Evolutionary conservation across 768 basidiomycete genomes (phyloP), one percentile per base, ranked within the genome.

Genomic region (Leccinum rimulosum): DNA sequence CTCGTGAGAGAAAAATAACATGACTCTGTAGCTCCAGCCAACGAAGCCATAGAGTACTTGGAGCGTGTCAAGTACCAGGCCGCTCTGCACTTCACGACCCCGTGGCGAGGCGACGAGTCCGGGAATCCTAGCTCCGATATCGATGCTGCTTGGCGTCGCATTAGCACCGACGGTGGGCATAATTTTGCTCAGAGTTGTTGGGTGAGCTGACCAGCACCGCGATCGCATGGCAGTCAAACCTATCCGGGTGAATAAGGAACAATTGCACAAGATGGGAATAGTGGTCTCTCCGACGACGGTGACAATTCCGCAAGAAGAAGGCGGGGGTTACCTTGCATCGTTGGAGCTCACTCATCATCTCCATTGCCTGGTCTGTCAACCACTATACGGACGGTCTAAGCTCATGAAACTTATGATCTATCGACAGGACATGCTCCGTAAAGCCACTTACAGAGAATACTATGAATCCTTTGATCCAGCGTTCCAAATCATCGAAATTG

Each of bases 341-440:
- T 25, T 64, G 47, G 56, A 58, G 36, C 10, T 50, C 2, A 22
- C 25, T 7, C 63, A 64, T 11, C 60, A 61, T 6, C 10, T 64
- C 6, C 48, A 56, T 14, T 63, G 59, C 35, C 25, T 63, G 28
- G 61, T 57, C 28, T 38, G 59, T 30, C 25, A 9, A 11, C 14
- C 5, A 14, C 4, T 31, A 10, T 12, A 35, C 6, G n/a, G 15
- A 4, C 28, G 31, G 15, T 17, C 5, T 19, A 15, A 35, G 33
- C 3, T 6, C 5, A 22, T 19, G 4, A 52, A 4, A 19, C 11
- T 30, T 17, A 31, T 35, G 11, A 7, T 6, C 30, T 31, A 6
- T n/a, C 31, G n/a, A 35, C 19, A 54, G 52, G 55, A 62, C 31
- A 31, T 63, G 47, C 55, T 62, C 30, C 62, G 59, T 15, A 60